Evolutionary conservation across 176 grass and related monocot species (phyloP), one percentile per base, ranked within the genome.

Genomic region (Saccharum officinarum): DNA sequence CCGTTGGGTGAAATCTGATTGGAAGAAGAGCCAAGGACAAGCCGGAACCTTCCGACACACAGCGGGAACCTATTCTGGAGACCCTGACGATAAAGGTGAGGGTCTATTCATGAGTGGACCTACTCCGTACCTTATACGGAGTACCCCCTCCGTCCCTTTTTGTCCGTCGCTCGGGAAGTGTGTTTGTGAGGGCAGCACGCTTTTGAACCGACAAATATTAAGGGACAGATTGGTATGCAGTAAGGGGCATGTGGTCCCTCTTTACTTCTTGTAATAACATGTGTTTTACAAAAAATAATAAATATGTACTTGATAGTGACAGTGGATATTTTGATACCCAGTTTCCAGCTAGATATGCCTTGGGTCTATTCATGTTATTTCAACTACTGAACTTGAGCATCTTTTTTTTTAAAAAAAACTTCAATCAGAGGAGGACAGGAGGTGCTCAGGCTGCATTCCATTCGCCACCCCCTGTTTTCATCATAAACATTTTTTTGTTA

Each of bases 1-100:
- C 75, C 81, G 88, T 62, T 97, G 92, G 94, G 94, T 94, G 83
- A 97, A 83, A 90, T 97, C 94, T 15, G 92, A 97, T 75, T 97
- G 94, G 94, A 97, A 94, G 77, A 97, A 16, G 86, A 94, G 88
- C 10, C 88, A 94, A 92, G 94, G 92, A 67, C 92, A 90, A 89
- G 90, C 90, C 5, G 94, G 94, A 68, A 82, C 75, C 1, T 97
- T 94, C 74, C 88, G 83, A 31, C 94, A 94, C 70, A 92, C 92
- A 17, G 80, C 94, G 0, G 94, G 94, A 28, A 94, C 80, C 78
- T 97, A 88, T 87, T 67, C 92, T 7, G 94, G 85, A 67, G 94
- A 97, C 60, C 88, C 94, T 25, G 94, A 97, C 25, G 92, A 97
- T 61, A 94, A 87, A 97, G 94, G 92, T 89, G 47, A 60, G 45